Percentiles rank a stretch among this genome's conserved stretches.
These are phyloP conservation scores for Penicillium sp. DNA, from an alignment of 2,329 filamentous ascomycete species.

Conservation along the genomic window DNA sequence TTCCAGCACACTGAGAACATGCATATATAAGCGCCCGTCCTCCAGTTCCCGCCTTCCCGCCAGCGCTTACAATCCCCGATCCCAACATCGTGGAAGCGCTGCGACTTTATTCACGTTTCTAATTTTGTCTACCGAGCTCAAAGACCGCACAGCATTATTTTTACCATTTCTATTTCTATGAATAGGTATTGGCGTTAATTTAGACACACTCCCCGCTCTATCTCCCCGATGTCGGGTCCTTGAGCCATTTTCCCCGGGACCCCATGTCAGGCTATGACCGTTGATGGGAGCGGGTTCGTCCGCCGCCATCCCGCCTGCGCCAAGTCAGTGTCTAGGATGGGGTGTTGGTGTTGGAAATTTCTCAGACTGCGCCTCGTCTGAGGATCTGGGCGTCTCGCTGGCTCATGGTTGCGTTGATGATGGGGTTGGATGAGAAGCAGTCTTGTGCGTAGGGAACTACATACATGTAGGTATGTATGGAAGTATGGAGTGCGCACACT, in stretches of 20 bases:
- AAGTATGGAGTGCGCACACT: background rate
- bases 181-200: conserved; percentile 3
- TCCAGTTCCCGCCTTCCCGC: conserved; percentile 1
- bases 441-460: background rate
- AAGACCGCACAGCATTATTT: background rate
- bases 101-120: background rate
- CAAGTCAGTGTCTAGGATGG: background rate
- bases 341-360: background rate
- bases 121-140: background rate
- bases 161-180: background rate
- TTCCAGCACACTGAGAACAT: background rate
- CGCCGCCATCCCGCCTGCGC: background rate
- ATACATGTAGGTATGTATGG: background rate
- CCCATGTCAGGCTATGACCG: background rate
- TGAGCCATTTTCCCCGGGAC: background rate
- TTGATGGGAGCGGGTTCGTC: background rate
- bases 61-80: conserved; percentile 16
- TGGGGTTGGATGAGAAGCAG: background rate
- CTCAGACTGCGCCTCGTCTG: background rate
- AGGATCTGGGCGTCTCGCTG: background rate
- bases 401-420: background rate
- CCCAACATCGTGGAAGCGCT: conserved; percentile 5
- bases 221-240: background rate
- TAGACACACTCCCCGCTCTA: background rate
- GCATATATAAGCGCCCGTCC: conserved; percentile 24